A percentile compares a stretch with the other conserved stretches of the same genome.
Conservation (phyloP, 306 rosid genomes). For the Ammopiptanthus mongolicus region DNA sequence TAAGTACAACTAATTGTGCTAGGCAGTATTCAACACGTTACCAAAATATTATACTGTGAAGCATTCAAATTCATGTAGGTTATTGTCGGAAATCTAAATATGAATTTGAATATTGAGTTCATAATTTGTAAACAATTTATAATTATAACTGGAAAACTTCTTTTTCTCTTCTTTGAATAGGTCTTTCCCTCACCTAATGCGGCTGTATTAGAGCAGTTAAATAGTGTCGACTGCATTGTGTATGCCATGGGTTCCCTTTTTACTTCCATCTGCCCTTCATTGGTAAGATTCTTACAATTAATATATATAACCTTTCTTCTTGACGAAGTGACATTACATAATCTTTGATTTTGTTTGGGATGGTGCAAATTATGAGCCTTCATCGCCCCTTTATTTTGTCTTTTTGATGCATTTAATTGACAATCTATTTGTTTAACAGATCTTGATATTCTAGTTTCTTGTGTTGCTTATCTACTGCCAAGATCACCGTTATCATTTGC, state of each 20-base stretch:
- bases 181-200: constrained; percentile 76
- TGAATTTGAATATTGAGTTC: constrained; percentile 10
- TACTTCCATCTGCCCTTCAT: constrained; percentile 87
- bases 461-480: not conserved
- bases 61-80: not conserved
- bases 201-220: constrained; percentile 68
- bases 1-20: not conserved
- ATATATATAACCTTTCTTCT: not conserved
- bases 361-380: not conserved
- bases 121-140: not conserved
- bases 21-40: not conserved
- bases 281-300: constrained; percentile 50
- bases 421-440: not conserved
- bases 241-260: constrained; percentile 98
- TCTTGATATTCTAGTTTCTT: not conserved
- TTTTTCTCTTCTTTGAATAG: constrained; percentile 38
- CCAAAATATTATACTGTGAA: not conserved
- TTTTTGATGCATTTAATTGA: not conserved
- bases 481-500: not conserved
- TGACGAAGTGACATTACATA: not conserved
- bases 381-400: not conserved
- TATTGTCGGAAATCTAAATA: constrained; percentile 2
- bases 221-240: constrained; percentile 69
- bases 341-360: not conserved
- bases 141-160: not conserved